A percentile compares a stretch with the other conserved stretches of the same genome.
Evolutionary conservation across 352 stramenopile genomes (phyloP).

Genomic region (Globisporangium cystogenes): DNA sequence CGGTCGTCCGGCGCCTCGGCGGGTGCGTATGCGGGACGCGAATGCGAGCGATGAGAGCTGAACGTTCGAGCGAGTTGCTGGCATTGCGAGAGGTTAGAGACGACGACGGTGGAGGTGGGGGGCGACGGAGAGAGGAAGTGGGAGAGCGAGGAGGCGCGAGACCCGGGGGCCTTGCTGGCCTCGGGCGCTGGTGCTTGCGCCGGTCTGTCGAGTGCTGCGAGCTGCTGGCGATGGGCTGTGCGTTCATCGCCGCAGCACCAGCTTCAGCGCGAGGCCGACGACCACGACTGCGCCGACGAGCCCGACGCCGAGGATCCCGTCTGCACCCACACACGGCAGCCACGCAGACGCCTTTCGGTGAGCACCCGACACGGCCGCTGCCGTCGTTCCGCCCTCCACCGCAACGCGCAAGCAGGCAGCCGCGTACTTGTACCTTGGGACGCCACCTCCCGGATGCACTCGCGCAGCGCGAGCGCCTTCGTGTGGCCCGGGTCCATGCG

Average conservation of each 20-base stretch:
- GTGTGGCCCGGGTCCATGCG: conserved; percentile 65
- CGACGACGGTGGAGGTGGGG: not conserved
- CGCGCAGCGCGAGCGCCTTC: conserved; percentile 66
- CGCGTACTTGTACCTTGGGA: conserved; percentile 30
- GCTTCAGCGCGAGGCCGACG: conserved; percentile 60
- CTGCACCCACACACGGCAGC: conserved; percentile 19
- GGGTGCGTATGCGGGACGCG: not conserved
- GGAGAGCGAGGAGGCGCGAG: not conserved
- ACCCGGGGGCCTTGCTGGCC: no score
- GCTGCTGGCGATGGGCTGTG: no score
- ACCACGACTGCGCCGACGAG: conserved; percentile 70
- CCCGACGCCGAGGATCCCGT: conserved; percentile 58
- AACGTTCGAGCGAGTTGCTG: not conserved
- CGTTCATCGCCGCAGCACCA: conserved; percentile 69
- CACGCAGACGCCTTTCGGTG: no score
- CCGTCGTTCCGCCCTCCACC: no score
- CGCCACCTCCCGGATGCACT: conserved; percentile 68
- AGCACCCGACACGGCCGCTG: no score
- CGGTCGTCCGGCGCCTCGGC: no score
- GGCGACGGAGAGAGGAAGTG: not conserved
- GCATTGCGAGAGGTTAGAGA: not conserved
- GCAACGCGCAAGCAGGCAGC: not conserved
- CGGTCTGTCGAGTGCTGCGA: not conserved
- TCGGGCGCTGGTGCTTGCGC: no score
- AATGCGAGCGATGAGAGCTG: not conserved